A percentile compares a stretch with the other conserved stretches of the same genome.
phyloP scores from a whole-genome alignment of 106 monocot genomes.

The Vanilla planifolia region DNA sequence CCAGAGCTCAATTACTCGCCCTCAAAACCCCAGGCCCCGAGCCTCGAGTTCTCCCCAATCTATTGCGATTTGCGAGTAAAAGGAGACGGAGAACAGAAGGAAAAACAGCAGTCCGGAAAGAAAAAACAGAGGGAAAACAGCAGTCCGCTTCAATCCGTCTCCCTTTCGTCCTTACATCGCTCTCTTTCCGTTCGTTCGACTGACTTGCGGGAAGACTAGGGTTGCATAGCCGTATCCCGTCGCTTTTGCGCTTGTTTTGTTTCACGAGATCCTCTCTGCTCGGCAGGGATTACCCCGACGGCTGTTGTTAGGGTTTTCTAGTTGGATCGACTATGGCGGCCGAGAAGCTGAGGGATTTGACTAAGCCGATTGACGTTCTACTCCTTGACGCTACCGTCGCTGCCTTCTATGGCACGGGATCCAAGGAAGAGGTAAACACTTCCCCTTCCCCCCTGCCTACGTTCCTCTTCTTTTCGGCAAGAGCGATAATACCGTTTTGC shows the following conservation, averaged over 20 bases:
- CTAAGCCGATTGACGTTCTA: constrained; percentile 92
- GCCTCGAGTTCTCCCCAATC: no score
- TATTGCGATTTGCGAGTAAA: no score
- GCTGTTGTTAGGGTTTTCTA: constrained; percentile 23
- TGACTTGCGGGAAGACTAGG: background rate
- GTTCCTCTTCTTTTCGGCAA: background rate
- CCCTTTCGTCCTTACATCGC: background rate
- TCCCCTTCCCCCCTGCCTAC: background rate
- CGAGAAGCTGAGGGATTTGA: constrained; percentile 69
- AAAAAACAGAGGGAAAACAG: background rate
- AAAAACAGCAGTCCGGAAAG: no score
- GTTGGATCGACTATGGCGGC: constrained; percentile 39
- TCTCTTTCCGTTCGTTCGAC: background rate
- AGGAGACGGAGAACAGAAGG: background rate
- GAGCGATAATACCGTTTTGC: background rate
- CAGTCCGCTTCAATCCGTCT: background rate
- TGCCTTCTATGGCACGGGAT: constrained; percentile 98
- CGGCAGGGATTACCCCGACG: background rate
- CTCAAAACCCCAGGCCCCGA: no score
- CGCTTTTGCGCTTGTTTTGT: background rate
- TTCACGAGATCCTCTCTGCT: background rate
- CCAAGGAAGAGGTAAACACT: constrained; percentile 98
- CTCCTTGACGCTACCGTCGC: constrained; percentile 95
- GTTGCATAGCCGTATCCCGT: background rate
- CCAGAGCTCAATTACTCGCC: no score